Conservation (phyloP, 495 filamentous ascomycete species). For the Xylaria flabelliformis region DNA sequence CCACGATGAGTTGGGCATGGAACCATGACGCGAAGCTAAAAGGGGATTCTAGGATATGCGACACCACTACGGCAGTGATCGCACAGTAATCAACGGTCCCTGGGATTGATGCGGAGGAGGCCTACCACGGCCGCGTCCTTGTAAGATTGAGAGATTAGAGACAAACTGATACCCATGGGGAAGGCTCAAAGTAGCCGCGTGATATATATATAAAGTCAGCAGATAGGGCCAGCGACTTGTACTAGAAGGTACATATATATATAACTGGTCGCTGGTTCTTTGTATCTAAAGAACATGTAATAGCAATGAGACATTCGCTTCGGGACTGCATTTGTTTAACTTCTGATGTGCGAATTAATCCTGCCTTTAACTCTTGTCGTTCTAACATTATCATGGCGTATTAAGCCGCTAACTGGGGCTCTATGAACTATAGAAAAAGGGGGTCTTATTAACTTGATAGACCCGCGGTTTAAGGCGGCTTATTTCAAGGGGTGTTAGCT, state of each 20-base stretch:
- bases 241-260: not conserved
- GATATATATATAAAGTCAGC: slow-evolving; percentile 7
- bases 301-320: slow-evolving; percentile 21
- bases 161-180: slow-evolving; percentile 26
- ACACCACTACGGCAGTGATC: not conserved
- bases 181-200: not conserved
- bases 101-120: slow-evolving; percentile 9
- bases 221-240: slow-evolving; percentile 15
- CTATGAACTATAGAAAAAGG: too few species aligned
- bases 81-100: not conserved
- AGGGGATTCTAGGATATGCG: not conserved
- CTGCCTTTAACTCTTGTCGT: not conserved
- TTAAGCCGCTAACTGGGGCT: not conserved
- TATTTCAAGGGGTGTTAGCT: not conserved
- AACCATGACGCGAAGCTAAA: not conserved
- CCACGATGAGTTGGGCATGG: not conserved
- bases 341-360: not conserved
- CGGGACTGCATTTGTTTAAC: not conserved
- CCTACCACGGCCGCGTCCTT: not conserved
- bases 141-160: slow-evolving; percentile 10
- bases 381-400: not conserved
- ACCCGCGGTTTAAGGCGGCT: slow-evolving; percentile 9
- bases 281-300: slow-evolving; percentile 28
- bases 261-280: slow-evolving; percentile 9
- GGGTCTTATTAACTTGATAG: not conserved